phyloP scores from a whole-genome alignment of 805 yeast species.

The Cyberlindnera mycetangii region DNA sequence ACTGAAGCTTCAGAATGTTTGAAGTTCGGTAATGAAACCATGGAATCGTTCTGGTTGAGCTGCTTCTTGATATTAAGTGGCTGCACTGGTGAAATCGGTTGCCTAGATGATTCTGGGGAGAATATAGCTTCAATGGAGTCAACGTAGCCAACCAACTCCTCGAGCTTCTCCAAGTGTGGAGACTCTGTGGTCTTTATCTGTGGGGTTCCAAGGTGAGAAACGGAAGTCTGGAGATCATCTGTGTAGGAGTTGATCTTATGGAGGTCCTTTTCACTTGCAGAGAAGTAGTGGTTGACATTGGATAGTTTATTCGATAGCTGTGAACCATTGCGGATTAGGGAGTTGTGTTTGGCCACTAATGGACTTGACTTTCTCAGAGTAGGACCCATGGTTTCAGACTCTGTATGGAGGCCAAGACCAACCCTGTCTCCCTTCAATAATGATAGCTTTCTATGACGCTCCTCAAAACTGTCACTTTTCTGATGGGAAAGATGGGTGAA shows the following conservation, averaged over 20 bases:
- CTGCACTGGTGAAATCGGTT: conserved; percentile 1
- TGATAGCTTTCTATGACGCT: conserved; percentile 10
- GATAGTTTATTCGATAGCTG: conserved; percentile 14
- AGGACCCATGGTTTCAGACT: conserved; percentile 5
- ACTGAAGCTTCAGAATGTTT: conserved; percentile 12
- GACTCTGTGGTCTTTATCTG: conserved; percentile 7
- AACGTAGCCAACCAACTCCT: conserved; percentile 2
- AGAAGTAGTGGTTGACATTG: conserved; percentile 14
- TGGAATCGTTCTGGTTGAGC: conserved; percentile 9
- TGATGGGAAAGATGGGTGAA: conserved; percentile 10
- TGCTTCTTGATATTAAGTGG: conserved; percentile 9
- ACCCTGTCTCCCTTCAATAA: conserved; percentile 14
- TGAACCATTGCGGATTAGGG: conserved; percentile 13
- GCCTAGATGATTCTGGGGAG: conserved; percentile 6
- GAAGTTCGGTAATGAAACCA: conserved; percentile 18
- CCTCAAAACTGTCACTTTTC: conserved; percentile 3
- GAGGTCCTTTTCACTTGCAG: conserved; percentile 10
- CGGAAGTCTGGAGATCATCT: neutral
- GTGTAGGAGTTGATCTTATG: conserved; percentile 13
- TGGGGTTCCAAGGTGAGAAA: conserved; percentile 3
- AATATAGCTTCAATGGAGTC: conserved; percentile 6
- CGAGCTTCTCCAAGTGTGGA: conserved; percentile 11
- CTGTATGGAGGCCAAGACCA: conserved; percentile 23
- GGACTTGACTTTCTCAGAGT: conserved; percentile 19
- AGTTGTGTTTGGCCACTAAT: conserved; percentile 20